Evolutionary conservation across 192 early-diverging fungal species (phyloP), one percentile per base, ranked within the genome.

Genomic region (Chytriomyces sp.): DNA sequence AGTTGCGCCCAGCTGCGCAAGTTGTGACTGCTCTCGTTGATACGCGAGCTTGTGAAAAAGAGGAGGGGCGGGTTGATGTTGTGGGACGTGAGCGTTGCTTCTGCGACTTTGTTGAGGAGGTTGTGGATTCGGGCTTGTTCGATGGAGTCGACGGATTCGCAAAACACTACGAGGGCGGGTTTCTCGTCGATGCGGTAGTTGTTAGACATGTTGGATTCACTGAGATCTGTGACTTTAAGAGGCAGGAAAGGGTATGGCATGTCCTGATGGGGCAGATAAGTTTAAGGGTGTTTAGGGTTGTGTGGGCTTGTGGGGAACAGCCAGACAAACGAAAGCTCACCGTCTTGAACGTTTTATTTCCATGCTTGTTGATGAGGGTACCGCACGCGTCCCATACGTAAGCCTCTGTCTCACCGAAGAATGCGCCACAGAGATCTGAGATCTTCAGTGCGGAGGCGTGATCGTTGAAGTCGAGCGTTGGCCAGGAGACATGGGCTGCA

Each of bases 141-240:
- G 12, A 19, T 22, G 44, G 44, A 0, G 44, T 49, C 0, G 44
- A 14, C 17, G n/a, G 63, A 40, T 26, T 52, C 44, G 26, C 22
- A 61, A 36, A 32, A 34, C 14, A 64, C 39, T 49, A 64, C 33
- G 4, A 64, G 22, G 34, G 63, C 14, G 17, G 63, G 63, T 34
- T 64, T 64, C 25, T 64, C 41, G 22, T 14, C 14, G 3, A 44
- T 12, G 19, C n/a, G 10, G 33, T 28, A 49, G 25, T 64, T 64
- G 40, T 64, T 64, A 7, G 39, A 44, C 10, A 64, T 64, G 19
- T 25, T 64, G 10, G 39, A 49, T 39, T 64, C 40, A 28, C 38
- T 52, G n/a, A 64, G 38, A 5, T 64, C 63, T 17, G 34, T 25
- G 22, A 52, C 44, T 39, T 64, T 41, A 19, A 64, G 6, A 28